These are phyloP conservation scores for Cymbopogon flexuosus DNA, from an alignment of 202 grass and related monocot genomes.

Conservation along the genomic window DNA sequence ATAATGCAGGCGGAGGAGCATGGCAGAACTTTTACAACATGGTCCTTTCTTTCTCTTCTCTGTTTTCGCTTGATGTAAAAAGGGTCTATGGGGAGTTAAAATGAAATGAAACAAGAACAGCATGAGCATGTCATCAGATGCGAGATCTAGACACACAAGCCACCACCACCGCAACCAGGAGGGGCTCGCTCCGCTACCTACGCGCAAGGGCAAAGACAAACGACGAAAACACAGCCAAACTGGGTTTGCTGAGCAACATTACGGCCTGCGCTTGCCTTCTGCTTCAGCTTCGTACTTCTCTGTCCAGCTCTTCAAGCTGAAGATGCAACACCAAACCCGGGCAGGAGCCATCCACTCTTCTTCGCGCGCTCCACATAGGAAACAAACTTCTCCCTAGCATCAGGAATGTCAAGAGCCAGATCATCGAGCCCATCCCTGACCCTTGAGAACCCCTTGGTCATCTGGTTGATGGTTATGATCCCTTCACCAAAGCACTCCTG, in stretches of 20 bases:
- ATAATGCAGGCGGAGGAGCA: not conserved
- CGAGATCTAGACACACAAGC: slow-evolving; percentile 41
- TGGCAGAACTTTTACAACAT: slow-evolving; percentile 28
- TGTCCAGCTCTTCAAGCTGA: slow-evolving; percentile 25
- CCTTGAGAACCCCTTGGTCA: slow-evolving; percentile 90
- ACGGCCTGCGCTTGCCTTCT: not conserved
- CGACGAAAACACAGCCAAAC: slow-evolving; percentile 17
- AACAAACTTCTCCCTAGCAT: slow-evolving; percentile 73
- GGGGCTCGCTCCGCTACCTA: slow-evolving; percentile 44
- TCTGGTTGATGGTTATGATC: slow-evolving; percentile 88
- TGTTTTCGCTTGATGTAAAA: slow-evolving; percentile 34
- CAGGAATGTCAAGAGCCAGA: slow-evolving; percentile 86
- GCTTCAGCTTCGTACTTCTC: slow-evolving; percentile 1
- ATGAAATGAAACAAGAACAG: slow-evolving; percentile 36
- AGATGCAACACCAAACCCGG: slow-evolving; percentile 32
- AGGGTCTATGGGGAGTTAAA: slow-evolving; percentile 38
- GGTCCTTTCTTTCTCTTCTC: slow-evolving; percentile 10
- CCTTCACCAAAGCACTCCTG: slow-evolving; percentile 88
- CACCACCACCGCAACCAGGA: slow-evolving; percentile 34
- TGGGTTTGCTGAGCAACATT: not conserved
- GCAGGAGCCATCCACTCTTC: slow-evolving; percentile 65
- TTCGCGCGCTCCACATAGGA: slow-evolving; percentile 51
- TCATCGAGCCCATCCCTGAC: slow-evolving; percentile 87
- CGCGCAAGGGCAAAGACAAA: not conserved
- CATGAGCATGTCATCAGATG: slow-evolving; percentile 49